Base-by-base conservation (phyloP, 1,139 yeast species). In the Geotrichum aggregatum region DNA sequence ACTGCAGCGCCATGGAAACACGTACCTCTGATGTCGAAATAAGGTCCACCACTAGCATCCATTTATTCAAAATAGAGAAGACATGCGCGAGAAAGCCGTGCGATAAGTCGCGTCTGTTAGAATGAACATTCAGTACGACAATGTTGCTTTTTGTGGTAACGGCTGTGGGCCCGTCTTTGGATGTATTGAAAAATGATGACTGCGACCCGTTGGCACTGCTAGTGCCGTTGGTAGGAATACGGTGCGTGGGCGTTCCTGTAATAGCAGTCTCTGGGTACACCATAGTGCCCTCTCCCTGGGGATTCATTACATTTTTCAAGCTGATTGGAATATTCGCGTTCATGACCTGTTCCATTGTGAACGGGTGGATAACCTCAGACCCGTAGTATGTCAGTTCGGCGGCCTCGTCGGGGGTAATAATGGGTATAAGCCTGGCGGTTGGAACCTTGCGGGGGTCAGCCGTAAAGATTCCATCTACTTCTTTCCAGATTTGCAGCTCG, bases 341-440 rank as follows among this genome's bases (percentile, higher is more conserved):
- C 61, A 92, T 92, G 54, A 91, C 98, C 72, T 92, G 98, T 71
- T 92, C 98, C 98, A 92, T 92, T 34, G 98, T 92, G 74, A 92
- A 92, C 1, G 98, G 98, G 66, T 92, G 98, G 61, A 92, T 92
- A 58, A 92, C 98, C 71, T 92, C 98, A 4, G 95, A 85, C 33
- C 98, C 98, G 66, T 92, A 92, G 70, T 92, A 92, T 0, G 98
- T 92, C 69, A 92, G 79, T 71, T 92, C 98, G 0, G 98, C 94
- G 1, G 98, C 98, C 72, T 92, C 98, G 66, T 92, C 98, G 1
- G 98, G 98, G 0, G 98, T 92, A 58, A 92, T 96, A 55, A 89
- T 80, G 55, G 83, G 82, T 59, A 92, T 74, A 48, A 92, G 73
- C 62, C 96, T 77, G 3, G 98, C 98, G 54, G 81, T 82, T 22